phyloP scores from a whole-genome alignment of 306 rosid genomes.

The Corylus americana region DNA sequence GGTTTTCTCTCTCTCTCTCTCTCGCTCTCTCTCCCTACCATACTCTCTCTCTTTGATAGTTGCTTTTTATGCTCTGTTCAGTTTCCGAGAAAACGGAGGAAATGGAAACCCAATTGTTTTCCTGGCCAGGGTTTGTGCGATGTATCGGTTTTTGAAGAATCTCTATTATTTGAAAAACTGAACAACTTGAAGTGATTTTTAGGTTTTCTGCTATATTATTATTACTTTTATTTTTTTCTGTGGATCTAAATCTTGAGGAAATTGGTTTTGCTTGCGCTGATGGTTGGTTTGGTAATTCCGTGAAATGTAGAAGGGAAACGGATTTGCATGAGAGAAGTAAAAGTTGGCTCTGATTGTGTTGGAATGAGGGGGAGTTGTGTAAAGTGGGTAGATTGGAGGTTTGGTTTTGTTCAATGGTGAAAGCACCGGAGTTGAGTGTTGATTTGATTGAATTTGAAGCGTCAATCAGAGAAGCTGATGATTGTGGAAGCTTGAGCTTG shows the following conservation, averaged over 20 bases:
- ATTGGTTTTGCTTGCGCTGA: no score
- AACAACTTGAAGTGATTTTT: neutral
- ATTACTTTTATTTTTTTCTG: neutral
- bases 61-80: conserved; percentile 11
- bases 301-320: neutral
- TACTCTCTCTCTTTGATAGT: conserved; percentile 15
- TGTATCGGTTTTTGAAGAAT: neutral
- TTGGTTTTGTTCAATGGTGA: neutral
- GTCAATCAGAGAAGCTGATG: neutral
- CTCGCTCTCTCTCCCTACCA: conserved; percentile 24
- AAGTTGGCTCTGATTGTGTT: neutral
- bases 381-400: neutral
- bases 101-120: neutral
- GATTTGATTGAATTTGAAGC: neutral
- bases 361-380: neutral
- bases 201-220: neutral
- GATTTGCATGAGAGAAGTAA: neutral
- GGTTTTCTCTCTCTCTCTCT: conserved; percentile 45
- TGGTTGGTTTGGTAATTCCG: neutral
- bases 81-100: conserved; percentile 22
- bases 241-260: neutral
- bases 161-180: neutral
- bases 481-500: neutral
- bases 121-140: neutral
- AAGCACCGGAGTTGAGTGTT: neutral